phyloP scores from a whole-genome alignment of 2,329 filamentous ascomycete genomes.

The Xylaria sp. region DNA sequence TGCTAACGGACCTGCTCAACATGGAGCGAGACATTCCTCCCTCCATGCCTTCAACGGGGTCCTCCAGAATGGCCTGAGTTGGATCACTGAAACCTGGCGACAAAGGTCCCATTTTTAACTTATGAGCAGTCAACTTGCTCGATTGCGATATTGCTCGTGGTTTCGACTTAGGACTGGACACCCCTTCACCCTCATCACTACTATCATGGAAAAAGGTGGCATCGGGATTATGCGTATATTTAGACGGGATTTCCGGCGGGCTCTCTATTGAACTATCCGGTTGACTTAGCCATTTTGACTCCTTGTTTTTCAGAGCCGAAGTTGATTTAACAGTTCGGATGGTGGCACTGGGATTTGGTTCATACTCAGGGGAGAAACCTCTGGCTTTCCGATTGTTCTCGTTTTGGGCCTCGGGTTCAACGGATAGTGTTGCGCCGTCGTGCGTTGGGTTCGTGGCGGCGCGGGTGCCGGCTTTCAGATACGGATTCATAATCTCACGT shows the following conservation, averaged over 20 bases:
- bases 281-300: slow-evolving; percentile 24
- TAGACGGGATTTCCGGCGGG: slow-evolving; percentile 26
- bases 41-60: slow-evolving; percentile 36
- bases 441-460: slow-evolving; percentile 19
- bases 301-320: slow-evolving; percentile 32
- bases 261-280: slow-evolving; percentile 24
- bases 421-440: slow-evolving; percentile 24
- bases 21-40: slow-evolving; percentile 39
- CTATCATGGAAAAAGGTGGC: slow-evolving; percentile 47
- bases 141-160: slow-evolving; percentile 15
- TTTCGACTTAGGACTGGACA: neutral
- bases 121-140: slow-evolving; percentile 16
- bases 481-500: slow-evolving; percentile 82
- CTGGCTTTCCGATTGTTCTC: slow-evolving; percentile 39
- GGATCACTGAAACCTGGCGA: slow-evolving; percentile 14
- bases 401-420: slow-evolving; percentile 24
- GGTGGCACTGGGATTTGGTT: slow-evolving; percentile 65
- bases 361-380: slow-evolving; percentile 71
- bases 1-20: slow-evolving; percentile 40
- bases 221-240: slow-evolving; percentile 29
- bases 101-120: neutral
- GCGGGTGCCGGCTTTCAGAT: slow-evolving; percentile 42
- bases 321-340: slow-evolving; percentile 58
- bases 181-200: slow-evolving; percentile 41
- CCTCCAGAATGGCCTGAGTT: slow-evolving; percentile 25